Percentiles rank a stretch among this genome's conserved stretches.
These are phyloP conservation scores for Myrmaecium sp. DNA, from an alignment of 2,329 filamentous ascomycete genomes.

Conservation along the genomic window DNA sequence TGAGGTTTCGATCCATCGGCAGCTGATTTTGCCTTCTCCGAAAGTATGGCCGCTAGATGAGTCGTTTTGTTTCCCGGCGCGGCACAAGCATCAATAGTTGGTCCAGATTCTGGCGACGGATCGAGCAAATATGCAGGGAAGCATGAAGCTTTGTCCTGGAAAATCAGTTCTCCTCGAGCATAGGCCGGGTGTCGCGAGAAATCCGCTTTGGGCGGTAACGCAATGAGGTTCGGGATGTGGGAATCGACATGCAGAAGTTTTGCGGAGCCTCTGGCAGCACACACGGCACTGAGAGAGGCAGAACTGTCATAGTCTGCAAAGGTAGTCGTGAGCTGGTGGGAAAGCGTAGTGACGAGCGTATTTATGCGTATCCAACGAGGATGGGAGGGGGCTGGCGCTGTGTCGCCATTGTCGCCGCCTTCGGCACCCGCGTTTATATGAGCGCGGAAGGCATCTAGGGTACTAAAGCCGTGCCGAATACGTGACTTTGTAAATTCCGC, in stretches of 20 bases:
- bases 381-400: conserved; percentile 35
- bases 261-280: conserved; percentile 20
- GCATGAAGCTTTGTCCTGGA: conserved; percentile 94
- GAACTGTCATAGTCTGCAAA: conserved; percentile 50
- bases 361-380: conserved; percentile 93
- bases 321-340: conserved; percentile 55
- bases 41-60: conserved; percentile 64
- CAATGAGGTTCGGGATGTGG: conserved; percentile 70
- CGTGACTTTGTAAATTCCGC: conserved; percentile 73
- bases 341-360: conserved; percentile 51
- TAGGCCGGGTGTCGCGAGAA: conserved; percentile 62
- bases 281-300: conserved; percentile 39
- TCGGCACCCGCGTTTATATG: conserved; percentile 32
- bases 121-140: conserved; percentile 84
- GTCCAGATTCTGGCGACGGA: conserved; percentile 46
- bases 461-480: conserved; percentile 51
- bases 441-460: conserved; percentile 47
- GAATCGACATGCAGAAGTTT: conserved; percentile 55
- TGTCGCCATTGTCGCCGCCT: conserved; percentile 20
- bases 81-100: conserved; percentile 82
- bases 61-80: conserved; percentile 97
- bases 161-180: conserved; percentile 57
- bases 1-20: conserved; percentile 8
- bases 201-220: conserved; percentile 54
- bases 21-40: conserved; percentile 18